phyloP scores from a whole-genome alignment of 805 yeast species.

The Candida caryicola region DNA sequence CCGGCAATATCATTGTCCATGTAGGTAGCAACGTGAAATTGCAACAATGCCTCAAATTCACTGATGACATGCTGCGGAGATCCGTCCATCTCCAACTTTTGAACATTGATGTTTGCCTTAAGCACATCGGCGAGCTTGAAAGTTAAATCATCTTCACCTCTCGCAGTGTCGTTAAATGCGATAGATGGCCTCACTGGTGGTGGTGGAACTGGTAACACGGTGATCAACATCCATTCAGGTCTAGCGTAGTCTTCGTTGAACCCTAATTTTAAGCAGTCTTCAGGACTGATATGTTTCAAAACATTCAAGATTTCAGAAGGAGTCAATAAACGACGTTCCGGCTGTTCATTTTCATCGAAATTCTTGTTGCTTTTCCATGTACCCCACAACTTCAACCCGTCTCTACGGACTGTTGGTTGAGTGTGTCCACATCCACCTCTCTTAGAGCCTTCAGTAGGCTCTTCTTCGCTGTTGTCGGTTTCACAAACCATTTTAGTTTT shows the following conservation, averaged over 20 bases:
- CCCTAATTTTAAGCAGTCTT: conserved; percentile 80
- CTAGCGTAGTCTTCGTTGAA: conserved; percentile 94
- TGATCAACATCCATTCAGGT: conserved; percentile 97
- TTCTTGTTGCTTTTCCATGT: conserved; percentile 92
- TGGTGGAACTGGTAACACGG: conserved; percentile 99
- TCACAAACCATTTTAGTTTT: conserved; percentile 95
- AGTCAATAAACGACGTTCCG: conserved; percentile 83
- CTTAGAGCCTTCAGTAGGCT: conserved; percentile 46
- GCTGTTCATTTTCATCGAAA: conserved; percentile 82
- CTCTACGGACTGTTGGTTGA: conserved; percentile 94
- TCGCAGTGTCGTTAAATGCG: conserved; percentile 95
- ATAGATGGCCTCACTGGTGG: conserved; percentile 99
- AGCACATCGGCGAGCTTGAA: conserved; percentile 94
- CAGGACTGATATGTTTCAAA: conserved; percentile 83
- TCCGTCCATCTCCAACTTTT: conserved; percentile 95
- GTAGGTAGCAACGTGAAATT: conserved; percentile 97
- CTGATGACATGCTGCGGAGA: conserved; percentile 98
- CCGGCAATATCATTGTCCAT: conserved; percentile 99
- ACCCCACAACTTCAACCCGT: conserved; percentile 94
- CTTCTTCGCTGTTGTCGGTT: conserved; percentile 72
- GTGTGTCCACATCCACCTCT: conserved; percentile 99
- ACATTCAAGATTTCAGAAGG: conserved; percentile 90
- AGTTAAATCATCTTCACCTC: conserved; percentile 99
- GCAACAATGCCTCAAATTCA: conserved; percentile 92
- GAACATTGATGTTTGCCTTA: conserved; percentile 96